These are phyloP conservation scores for Xylaria polymorpha DNA, from an alignment of 2,329 filamentous ascomycete species.

Conservation along the genomic window DNA sequence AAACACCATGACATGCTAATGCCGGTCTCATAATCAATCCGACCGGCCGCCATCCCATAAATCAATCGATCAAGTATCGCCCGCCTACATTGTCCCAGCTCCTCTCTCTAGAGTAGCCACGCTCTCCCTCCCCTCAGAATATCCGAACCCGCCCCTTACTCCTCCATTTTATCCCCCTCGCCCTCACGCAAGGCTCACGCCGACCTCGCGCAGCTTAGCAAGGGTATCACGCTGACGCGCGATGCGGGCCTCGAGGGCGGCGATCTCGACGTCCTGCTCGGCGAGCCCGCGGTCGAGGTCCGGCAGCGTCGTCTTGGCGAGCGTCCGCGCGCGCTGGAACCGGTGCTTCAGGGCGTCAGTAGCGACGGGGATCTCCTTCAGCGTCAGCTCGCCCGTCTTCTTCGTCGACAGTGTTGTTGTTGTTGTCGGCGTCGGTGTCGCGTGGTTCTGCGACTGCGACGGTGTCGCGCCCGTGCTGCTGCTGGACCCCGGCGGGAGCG, in stretches of 20 bases:
- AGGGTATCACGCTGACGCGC: constrained; percentile 70
- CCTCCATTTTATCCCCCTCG: constrained; percentile 56
- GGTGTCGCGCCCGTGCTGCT: constrained; percentile 33
- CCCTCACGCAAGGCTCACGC: constrained; percentile 54
- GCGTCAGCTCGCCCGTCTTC: constrained; percentile 53
- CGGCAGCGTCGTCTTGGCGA: constrained; percentile 70
- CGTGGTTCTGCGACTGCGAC: constrained; percentile 42
- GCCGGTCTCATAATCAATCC: neutral
- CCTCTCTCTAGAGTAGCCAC: neutral
- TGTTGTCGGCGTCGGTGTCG: constrained; percentile 46
- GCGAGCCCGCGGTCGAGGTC: constrained; percentile 74
- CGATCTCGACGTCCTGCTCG: constrained; percentile 79
- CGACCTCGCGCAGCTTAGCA: constrained; percentile 63
- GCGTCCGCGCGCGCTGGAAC: constrained; percentile 79
- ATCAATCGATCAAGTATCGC: neutral
- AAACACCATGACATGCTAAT: constrained; percentile 18
- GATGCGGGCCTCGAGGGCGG: constrained; percentile 72
- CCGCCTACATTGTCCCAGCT: neutral
- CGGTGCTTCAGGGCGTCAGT: constrained; percentile 84
- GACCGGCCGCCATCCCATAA: neutral
- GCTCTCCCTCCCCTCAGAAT: neutral
- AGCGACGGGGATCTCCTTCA: constrained; percentile 82
- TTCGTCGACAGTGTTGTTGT: constrained; percentile 21
- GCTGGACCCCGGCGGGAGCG: constrained; percentile 2
- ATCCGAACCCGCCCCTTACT: constrained; percentile 38